Evolutionary conservation across 2,329 filamentous ascomycete species (phyloP).

Genomic region (Gnomoniopsis sp.): DNA sequence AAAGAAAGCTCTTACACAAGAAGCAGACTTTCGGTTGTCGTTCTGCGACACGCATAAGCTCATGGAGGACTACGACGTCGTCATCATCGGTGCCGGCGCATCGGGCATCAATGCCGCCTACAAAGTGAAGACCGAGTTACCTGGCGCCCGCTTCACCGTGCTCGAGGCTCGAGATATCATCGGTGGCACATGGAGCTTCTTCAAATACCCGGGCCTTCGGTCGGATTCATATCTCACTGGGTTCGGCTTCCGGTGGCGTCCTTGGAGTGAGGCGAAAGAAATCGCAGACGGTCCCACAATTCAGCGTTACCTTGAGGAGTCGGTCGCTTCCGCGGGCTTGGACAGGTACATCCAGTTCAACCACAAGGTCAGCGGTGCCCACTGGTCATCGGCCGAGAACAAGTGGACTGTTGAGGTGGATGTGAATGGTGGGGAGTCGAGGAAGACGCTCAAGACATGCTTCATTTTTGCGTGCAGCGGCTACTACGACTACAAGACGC

Average conservation of each 20-base stretch:
- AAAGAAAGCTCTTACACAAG: too few relatives aligned
- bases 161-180: slow-evolving; percentile 64
- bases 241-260: slow-evolving; percentile 68
- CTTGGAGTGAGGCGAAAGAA: slow-evolving; percentile 56
- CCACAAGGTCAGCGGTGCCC: slow-evolving; percentile 44
- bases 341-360: slow-evolving; percentile 50
- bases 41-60: too few relatives aligned
- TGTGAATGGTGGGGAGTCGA: slow-evolving; percentile 25
- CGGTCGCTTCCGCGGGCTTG: slow-evolving; percentile 48
- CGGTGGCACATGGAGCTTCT: slow-evolving; percentile 77
- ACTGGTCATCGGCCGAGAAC: slow-evolving; percentile 55
- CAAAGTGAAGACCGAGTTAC: slow-evolving; percentile 55
- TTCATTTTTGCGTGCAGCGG: slow-evolving; percentile 58
- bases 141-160: slow-evolving; percentile 56
- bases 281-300: slow-evolving; percentile 54
- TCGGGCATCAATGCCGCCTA: slow-evolving; percentile 74
- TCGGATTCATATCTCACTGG: slow-evolving; percentile 61
- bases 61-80: slow-evolving; percentile 40
- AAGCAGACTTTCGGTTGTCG: too few relatives aligned
- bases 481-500: slow-evolving; percentile 70
- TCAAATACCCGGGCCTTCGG: slow-evolving; percentile 71
- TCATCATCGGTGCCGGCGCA: slow-evolving; percentile 70
- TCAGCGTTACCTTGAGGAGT: slow-evolving; percentile 49
- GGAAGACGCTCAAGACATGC: slow-evolving; percentile 39
- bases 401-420: slow-evolving; percentile 51